These are phyloP conservation scores for Stylosanthes scabra DNA, from an alignment of 331 rosid genomes.

Conservation along the genomic window DNA sequence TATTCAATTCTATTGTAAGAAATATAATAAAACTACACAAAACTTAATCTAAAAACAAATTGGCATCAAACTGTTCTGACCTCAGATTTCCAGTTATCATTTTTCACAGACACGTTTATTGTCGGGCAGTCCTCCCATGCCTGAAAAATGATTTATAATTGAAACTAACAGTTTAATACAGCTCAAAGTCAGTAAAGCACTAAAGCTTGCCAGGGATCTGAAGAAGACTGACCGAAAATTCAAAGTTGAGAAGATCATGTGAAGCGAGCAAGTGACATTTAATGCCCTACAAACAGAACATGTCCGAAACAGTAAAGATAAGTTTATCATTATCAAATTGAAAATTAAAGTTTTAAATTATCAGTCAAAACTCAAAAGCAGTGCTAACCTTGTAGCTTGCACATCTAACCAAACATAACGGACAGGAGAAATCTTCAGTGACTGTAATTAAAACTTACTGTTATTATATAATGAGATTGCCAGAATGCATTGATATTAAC, in stretches of 20 bases:
- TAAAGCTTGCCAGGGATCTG: constrained; percentile 21
- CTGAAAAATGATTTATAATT: constrained; percentile 55
- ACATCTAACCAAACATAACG: constrained; percentile 74
- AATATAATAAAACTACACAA: constrained; percentile 3
- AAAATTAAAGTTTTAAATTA: constrained; percentile 5
- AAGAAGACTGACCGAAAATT: constrained; percentile 76
- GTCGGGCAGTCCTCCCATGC: constrained; percentile 66
- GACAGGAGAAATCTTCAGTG: constrained; percentile 73
- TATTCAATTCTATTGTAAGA: constrained; percentile 12
- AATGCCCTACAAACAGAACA: constrained; percentile 64
- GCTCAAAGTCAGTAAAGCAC: constrained; percentile 24
- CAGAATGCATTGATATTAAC: constrained; percentile 9
- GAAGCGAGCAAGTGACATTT: constrained; percentile 64
- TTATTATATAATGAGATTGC: constrained; percentile 20
- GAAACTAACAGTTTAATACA: constrained; percentile 23
- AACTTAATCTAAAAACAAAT: constrained; percentile 5
- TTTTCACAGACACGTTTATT: constrained; percentile 65
- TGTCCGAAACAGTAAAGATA: constrained; percentile 33
- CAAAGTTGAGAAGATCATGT: constrained; percentile 75
- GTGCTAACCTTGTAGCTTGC: constrained; percentile 71
- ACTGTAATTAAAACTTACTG: constrained; percentile 57
- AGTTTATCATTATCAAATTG: constrained; percentile 18
- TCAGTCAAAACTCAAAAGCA: constrained; percentile 14
- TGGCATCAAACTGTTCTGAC: constrained; percentile 48
- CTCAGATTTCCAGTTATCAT: constrained; percentile 52